Evolutionary conservation across 148 eudicot species (phyloP).

Genomic region (Euryodendron excelsum): DNA sequence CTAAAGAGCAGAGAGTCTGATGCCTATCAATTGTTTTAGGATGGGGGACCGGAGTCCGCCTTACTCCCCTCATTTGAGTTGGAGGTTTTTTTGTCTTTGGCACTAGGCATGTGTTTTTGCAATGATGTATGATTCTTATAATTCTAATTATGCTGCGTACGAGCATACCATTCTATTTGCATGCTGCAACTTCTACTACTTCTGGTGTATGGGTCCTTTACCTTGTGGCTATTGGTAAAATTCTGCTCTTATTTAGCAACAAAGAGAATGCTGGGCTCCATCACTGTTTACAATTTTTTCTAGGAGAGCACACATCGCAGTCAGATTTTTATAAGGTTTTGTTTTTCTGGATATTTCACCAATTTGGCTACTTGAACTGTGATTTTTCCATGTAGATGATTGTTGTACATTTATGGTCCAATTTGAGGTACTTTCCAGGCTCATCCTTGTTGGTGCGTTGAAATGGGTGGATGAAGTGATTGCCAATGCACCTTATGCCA

Average conservation of each 20-base stretch:
- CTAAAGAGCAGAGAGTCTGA: not conserved
- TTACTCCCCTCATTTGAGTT: not conserved
- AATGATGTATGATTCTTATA: not conserved
- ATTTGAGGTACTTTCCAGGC: constrained; percentile 40
- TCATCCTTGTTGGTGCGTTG: constrained; percentile 88
- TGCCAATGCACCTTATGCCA: constrained; percentile 80
- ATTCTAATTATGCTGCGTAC: too few relatives aligned
- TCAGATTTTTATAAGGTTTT: not conserved
- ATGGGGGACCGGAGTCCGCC: not conserved
- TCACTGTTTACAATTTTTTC: too few relatives aligned
- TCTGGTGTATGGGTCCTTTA: too few relatives aligned
- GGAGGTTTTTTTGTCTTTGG: not conserved
- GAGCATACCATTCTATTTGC: too few relatives aligned
- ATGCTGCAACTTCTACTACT: too few relatives aligned
- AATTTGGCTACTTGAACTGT: not conserved
- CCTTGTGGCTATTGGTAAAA: too few relatives aligned
- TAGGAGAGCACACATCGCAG: not conserved
- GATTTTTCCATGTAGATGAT: constrained; percentile 1
- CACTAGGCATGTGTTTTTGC: not conserved
- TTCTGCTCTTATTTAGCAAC: too few relatives aligned
- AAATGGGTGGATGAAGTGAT: constrained; percentile 99
- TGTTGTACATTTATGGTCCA: not conserved
- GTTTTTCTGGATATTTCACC: not conserved
- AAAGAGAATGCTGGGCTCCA: too few relatives aligned
- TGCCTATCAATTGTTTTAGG: not conserved